Base-by-base conservation (phyloP, 1,139 yeast species). In the Zygosaccharomyces pseudobailii region DNA sequence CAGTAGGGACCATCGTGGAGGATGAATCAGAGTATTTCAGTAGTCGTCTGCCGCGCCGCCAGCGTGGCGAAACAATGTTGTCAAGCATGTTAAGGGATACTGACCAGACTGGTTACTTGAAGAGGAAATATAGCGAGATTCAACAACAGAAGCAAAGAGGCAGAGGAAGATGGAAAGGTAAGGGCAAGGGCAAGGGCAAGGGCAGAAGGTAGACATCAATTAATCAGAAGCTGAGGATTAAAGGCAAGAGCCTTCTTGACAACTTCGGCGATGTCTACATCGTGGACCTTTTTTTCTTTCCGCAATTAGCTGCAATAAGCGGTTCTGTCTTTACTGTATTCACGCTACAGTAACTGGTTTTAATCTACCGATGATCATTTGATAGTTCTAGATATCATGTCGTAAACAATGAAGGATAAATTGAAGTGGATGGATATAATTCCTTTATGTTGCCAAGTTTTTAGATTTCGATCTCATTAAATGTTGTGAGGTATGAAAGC, bases 1-100 rank as follows among this genome's bases (percentile, higher is more conserved):
- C 90, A 54, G 78, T 87, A 62, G 98, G 98, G 9, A 89, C 97
- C 0, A 79, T 92, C 32, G 68, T 90, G 20, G 94, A 86, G 59
- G 94, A 90, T 40, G 80, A 84, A 54, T 76, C 87, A 1, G 97
- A 89, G 63, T 87, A 76, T 65, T 86, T 74, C 68, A 80, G 87
- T 35, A 73, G 84, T n/a, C 74, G 95, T 55, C 62, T 89, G 57
- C 74, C 79, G 43, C 79, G 80, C 56, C 84, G 79, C 61, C 83
- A 86, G 56, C 79, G 95, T 56, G 89, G 90, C 54, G 74, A 73
- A 49, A 84, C 90, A 2, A 75, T 92, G 58, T 84, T 90, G 40
- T 94, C 87, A 51, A 95, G 90, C 63, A 74, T 92, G 45, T 72
- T 92, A 70, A 78, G 82, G 48, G 95, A 89, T 62, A 78, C 76